Percentiles rank a stretch among this genome's conserved stretches.
Conservation (phyloP, 2,329 filamentous ascomycete genomes). For the Phialocephala sp. region DNA sequence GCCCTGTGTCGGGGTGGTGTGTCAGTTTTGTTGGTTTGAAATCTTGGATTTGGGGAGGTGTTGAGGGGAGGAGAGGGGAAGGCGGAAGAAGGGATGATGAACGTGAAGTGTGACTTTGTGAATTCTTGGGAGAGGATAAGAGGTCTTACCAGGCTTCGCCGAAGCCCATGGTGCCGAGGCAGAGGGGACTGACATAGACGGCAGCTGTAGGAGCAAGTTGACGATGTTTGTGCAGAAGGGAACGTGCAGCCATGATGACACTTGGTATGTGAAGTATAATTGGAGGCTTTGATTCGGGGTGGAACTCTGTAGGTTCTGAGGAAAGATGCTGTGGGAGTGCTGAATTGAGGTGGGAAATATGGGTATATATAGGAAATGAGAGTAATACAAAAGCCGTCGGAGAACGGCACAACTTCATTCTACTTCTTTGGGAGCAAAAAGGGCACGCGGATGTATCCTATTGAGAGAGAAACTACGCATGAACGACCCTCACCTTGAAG, state of each 20-base stretch:
- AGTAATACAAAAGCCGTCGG: not conserved
- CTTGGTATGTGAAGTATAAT: not conserved
- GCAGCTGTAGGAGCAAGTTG: constrained; percentile 40
- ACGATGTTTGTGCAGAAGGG: constrained; percentile 13
- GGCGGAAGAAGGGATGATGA: constrained; percentile 41
- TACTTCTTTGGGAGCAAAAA: not conserved
- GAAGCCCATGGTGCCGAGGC: constrained; percentile 46
- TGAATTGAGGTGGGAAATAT: not conserved
- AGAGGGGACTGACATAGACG: constrained; percentile 42
- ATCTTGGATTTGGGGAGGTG: not conserved
- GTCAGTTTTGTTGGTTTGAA: not conserved
- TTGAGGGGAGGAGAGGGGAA: not conserved
- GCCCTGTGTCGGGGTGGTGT: not conserved
- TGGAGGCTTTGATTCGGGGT: not conserved
- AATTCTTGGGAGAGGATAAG: not conserved
- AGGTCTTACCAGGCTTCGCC: constrained; percentile 54
- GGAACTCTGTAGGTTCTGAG: not conserved
- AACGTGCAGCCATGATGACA: not conserved
- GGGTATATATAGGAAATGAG: not conserved
- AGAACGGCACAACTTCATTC: no score
- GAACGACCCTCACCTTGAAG: not conserved
- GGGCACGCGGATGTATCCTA: not conserved
- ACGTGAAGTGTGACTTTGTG: constrained; percentile 56
- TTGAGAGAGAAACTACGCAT: not conserved
- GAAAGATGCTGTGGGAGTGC: not conserved